phyloP scores from a whole-genome alignment of 1,284 basidiomycete species.

The Ganoderma lucidum region DNA sequence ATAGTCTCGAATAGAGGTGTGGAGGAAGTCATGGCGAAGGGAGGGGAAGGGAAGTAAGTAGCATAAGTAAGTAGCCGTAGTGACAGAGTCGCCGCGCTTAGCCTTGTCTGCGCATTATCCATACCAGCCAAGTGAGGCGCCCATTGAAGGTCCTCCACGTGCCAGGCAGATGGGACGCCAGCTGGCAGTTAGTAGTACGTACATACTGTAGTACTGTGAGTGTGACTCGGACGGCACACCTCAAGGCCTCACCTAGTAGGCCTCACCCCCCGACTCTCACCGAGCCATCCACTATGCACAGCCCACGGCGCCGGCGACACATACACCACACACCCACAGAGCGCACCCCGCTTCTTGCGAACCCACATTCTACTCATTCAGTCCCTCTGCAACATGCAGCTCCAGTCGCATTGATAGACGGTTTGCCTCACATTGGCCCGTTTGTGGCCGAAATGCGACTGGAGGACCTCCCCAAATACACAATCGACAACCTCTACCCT shows the following conservation, averaged over 20 bases:
- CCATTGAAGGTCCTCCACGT: constrained; percentile 15
- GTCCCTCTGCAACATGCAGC: not conserved
- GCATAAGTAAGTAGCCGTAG: not conserved
- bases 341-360: constrained; percentile 25
- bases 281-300: not conserved
- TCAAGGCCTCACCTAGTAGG: too few relatives aligned
- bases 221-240: too few relatives aligned
- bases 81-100: too few relatives aligned
- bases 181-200: too few relatives aligned
- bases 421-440: constrained; percentile 32
- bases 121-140: not conserved
- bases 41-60: not conserved
- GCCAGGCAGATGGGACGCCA: not conserved
- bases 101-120: not conserved
- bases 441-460: constrained; percentile 35
- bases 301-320: constrained; percentile 1
- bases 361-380: constrained; percentile 9
- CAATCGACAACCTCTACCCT: constrained; percentile 32
- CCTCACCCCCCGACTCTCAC: not conserved
- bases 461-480: constrained; percentile 34
- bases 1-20: constrained; percentile 72
- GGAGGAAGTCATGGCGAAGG: constrained; percentile 54
- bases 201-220: too few relatives aligned
- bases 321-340: constrained; percentile 14
- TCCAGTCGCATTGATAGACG: not conserved